Evolutionary conservation across 306 rosid species (phyloP).

Genomic region (Morella rubra): DNA sequence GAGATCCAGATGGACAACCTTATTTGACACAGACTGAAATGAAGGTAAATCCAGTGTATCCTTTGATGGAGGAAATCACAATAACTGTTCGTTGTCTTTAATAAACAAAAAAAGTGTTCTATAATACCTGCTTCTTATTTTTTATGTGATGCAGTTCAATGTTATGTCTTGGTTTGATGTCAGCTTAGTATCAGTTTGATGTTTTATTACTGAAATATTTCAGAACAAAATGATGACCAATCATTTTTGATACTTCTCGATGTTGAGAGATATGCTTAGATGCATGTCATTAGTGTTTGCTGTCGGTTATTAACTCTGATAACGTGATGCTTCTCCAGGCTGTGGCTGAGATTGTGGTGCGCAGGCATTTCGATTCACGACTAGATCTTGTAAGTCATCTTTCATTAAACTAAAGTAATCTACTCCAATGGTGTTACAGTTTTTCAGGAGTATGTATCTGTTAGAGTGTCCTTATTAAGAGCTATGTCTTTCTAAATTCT

Average conservation of each 20-base stretch:
- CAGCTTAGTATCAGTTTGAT: neutral
- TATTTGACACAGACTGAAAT: conserved; percentile 88
- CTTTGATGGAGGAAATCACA: conserved; percentile 8
- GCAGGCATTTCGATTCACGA: conserved; percentile 52
- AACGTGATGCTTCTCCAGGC: conserved; percentile 58
- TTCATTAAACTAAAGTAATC: conserved; percentile 5
- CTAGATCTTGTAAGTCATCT: conserved; percentile 63
- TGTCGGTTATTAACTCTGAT: conserved; percentile 5
- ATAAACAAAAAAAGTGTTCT: neutral
- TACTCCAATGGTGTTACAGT: neutral
- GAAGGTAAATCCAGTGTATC: conserved; percentile 54
- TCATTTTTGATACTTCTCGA: neutral
- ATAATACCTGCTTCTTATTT: neutral
- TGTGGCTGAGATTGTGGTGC: conserved; percentile 58
- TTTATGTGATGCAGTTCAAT: neutral
- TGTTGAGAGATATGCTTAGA: conserved; percentile 6
- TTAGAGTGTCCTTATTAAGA: neutral
- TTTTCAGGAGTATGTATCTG: neutral
- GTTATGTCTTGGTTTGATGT: neutral
- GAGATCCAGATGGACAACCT: conserved; percentile 93
- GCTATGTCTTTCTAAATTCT: neutral
- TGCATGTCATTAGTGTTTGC: conserved; percentile 2
- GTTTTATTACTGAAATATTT: neutral
- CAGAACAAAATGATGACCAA: neutral
- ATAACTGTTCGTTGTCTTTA: neutral